phyloP scores from a whole-genome alignment of 345 rosid genomes.

The Aurinia saxatilis region DNA sequence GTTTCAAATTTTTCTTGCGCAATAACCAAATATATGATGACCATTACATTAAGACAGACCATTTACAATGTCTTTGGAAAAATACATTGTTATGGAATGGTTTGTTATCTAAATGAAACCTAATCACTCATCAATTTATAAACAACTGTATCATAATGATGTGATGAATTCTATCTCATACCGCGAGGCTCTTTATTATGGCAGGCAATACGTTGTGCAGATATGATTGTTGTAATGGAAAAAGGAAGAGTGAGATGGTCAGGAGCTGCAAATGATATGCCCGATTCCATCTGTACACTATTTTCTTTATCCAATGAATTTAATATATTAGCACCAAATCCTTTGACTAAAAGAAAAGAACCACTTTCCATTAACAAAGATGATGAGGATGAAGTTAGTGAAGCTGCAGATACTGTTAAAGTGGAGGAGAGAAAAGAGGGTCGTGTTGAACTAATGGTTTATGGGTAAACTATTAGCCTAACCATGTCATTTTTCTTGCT shows the following conservation, averaged over 20 bases:
- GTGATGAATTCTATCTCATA: not conserved
- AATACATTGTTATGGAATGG: not conserved
- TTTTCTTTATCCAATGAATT: conserved; percentile 41
- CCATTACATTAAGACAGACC: no score
- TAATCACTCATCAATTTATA: not conserved
- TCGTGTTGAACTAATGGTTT: conserved; percentile 62
- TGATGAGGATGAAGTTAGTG: conserved; percentile 28
- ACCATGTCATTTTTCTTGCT: not conserved
- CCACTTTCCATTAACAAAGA: conserved; percentile 23
- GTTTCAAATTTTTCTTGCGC: conserved; percentile 30
- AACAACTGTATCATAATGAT: not conserved
- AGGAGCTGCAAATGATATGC: conserved; percentile 58
- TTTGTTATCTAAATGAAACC: not conserved
- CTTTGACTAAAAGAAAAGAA: conserved; percentile 25
- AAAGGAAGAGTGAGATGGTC: conserved; percentile 69
- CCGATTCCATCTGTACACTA: conserved; percentile 38
- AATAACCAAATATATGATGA: not conserved
- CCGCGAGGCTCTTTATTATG: not conserved
- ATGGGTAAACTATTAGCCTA: conserved; percentile 45
- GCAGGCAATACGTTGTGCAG: conserved; percentile 86
- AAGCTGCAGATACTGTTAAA: conserved; percentile 45
- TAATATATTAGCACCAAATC: conserved; percentile 29
- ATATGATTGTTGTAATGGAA: conserved; percentile 70
- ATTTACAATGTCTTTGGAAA: no score
- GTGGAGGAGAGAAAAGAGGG: conserved; percentile 80